Percentiles rank a stretch among this genome's conserved stretches.
Conservation (phyloP, 129 eudicot species). For the Flaveria brownii region DNA sequence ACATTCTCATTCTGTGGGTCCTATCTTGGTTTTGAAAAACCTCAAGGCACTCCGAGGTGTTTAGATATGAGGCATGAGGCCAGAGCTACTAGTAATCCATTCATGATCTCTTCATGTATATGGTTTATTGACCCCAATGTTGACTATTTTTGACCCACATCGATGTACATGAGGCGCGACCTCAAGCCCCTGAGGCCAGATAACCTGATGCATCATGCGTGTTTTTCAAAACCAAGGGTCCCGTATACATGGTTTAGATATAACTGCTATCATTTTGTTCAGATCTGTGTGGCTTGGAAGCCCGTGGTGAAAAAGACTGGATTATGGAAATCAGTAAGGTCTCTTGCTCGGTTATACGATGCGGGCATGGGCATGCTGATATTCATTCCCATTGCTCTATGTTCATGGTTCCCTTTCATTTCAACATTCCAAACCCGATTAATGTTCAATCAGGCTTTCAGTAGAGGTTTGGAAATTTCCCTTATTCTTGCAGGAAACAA, state of each 20-base stretch:
- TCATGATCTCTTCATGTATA: too few relatives aligned
- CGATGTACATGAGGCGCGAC: not conserved
- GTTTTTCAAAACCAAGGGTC: too few relatives aligned
- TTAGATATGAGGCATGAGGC: too few relatives aligned
- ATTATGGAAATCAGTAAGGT: conserved; percentile 86
- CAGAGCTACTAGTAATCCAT: too few relatives aligned
- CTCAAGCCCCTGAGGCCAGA: not conserved
- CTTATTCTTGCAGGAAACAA: conserved; percentile 95
- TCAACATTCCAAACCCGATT: conserved; percentile 96
- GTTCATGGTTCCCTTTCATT: conserved; percentile 92
- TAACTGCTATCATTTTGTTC: conserved; percentile 7
- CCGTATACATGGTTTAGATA: not conserved
- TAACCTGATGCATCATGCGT: too few relatives aligned
- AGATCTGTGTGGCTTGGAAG: conserved; percentile 96
- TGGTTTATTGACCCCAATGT: too few relatives aligned
- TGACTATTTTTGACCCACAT: too few relatives aligned
- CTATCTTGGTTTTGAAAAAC: not conserved
- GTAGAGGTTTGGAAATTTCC: conserved; percentile 91
- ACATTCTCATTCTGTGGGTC: not conserved
- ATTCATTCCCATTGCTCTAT: conserved; percentile 79
- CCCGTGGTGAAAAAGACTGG: conserved; percentile 77
- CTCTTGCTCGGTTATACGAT: conserved; percentile 82
- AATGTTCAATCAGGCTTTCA: conserved; percentile 97
- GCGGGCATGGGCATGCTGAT: conserved; percentile 97
- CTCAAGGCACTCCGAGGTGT: too few relatives aligned